Percentiles rank a stretch among this genome's conserved stretches.
These are phyloP conservation scores for Limnomonas spitsbergensis DNA, from an alignment of 139 green algal species.

Conservation along the genomic window DNA sequence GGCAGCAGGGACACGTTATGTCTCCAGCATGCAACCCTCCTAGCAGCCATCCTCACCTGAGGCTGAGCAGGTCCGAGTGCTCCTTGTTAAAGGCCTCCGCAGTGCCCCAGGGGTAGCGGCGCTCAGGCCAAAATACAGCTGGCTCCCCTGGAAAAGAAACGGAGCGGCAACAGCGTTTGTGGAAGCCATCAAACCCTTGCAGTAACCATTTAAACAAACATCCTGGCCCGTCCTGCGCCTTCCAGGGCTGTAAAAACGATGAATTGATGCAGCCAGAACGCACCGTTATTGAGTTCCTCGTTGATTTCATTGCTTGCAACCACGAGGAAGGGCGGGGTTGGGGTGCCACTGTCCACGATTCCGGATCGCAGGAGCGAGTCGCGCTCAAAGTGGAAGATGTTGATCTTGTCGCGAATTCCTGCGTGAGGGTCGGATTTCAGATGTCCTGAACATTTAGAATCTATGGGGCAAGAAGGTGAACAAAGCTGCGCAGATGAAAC, in stretches of 20 bases:
- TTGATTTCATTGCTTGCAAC: constrained; percentile 64
- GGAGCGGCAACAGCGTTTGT: too few species aligned
- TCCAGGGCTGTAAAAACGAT: background rate
- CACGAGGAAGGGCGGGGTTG: constrained; percentile 56
- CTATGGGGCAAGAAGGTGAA: too few species aligned
- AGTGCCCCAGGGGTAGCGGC: constrained; percentile 52
- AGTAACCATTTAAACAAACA: background rate
- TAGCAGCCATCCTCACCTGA: constrained; percentile 41
- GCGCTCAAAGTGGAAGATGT: constrained; percentile 70
- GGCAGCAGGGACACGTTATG: background rate
- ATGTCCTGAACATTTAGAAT: background rate
- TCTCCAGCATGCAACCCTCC: background rate
- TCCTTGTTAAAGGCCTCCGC: constrained; percentile 74
- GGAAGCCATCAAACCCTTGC: background rate
- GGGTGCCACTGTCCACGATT: constrained; percentile 38
- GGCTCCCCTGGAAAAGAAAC: constrained; percentile 20
- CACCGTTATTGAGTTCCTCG: constrained; percentile 40
- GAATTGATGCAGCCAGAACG: background rate
- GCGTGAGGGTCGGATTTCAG: background rate
- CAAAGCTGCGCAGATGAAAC: too few species aligned
- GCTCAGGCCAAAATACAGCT: constrained; percentile 16
- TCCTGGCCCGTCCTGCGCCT: too few species aligned
- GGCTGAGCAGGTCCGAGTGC: constrained; percentile 68
- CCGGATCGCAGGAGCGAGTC: constrained; percentile 61
- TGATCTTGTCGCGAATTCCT: constrained; percentile 44